These are phyloP conservation scores for Xerocomellus amylosporus DNA, from an alignment of 768 basidiomycete genomes.

Conservation along the genomic window DNA sequence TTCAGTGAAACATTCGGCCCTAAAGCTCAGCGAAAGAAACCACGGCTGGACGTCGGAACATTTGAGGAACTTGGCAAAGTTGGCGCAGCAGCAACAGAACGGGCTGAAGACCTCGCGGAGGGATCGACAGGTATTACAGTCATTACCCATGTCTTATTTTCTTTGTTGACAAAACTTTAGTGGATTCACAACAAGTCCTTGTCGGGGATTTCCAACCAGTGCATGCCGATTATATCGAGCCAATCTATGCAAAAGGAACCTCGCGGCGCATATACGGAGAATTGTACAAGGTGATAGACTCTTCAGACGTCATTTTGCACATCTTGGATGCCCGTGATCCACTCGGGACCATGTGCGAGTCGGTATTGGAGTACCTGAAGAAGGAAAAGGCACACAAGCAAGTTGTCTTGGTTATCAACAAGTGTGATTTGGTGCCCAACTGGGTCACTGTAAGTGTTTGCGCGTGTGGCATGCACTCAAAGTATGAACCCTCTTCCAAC, in stretches of 20 bases:
- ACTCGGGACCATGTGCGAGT: constrained; percentile 91
- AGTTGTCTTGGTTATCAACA: constrained; percentile 94
- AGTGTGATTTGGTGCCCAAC: constrained; percentile 96
- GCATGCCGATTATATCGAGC: constrained; percentile 80
- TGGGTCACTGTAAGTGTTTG: constrained; percentile 87
- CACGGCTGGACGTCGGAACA: constrained; percentile 81
- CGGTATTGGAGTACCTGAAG: constrained; percentile 85
- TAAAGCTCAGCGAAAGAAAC: constrained; percentile 90
- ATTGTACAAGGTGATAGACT: constrained; percentile 98
- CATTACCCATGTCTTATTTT: not conserved
- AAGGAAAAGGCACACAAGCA: constrained; percentile 99
- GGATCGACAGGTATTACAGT: constrained; percentile 43
- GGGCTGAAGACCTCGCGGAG: constrained; percentile 36
- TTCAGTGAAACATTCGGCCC: constrained; percentile 94
- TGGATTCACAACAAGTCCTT: constrained; percentile 7
- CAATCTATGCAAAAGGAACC: constrained; percentile 93
- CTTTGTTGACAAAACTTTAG: constrained; percentile 9
- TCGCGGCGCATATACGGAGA: constrained; percentile 96
- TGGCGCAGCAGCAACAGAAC: constrained; percentile 54
- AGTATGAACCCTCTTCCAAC: not conserved
- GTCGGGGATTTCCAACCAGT: constrained; percentile 48
- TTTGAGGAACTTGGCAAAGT: constrained; percentile 86
- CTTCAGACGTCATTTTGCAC: constrained; percentile 94
- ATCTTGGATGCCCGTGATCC: constrained; percentile 96
- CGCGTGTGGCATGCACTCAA: not conserved